Percentiles rank a stretch among this genome's conserved stretches.
phyloP scores from a whole-genome alignment of 495 filamentous ascomycete genomes.

The Neurospora tetraspora region DNA sequence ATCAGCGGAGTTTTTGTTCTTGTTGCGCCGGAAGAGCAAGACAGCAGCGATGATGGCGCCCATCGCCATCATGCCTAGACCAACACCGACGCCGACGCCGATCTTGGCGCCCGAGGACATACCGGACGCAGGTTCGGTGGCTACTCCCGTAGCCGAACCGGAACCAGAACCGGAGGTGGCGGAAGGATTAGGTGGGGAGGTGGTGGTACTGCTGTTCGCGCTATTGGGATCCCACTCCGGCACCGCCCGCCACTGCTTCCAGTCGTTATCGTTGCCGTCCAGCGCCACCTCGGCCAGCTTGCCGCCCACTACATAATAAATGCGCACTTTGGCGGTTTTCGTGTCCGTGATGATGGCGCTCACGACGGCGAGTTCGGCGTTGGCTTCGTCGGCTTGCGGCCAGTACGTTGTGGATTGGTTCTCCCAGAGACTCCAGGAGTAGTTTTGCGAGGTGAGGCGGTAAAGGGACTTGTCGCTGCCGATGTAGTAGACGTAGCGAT shows the following conservation, averaged over 20 bases:
- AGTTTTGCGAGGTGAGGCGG: constrained; percentile 17
- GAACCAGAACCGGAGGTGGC: not conserved
- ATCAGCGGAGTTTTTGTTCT: constrained; percentile 1
- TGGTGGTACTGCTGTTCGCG: not conserved
- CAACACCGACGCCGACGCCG: constrained; percentile 28
- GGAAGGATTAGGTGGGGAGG: not conserved
- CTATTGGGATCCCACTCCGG: not conserved
- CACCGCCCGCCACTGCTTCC: constrained; percentile 10
- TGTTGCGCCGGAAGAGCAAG: constrained; percentile 13
- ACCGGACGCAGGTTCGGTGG: not conserved
- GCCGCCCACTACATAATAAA: constrained; percentile 26
- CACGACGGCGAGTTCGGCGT: constrained; percentile 20
- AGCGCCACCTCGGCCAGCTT: constrained; percentile 18
- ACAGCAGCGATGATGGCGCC: constrained; percentile 14
- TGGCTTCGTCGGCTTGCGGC: constrained; percentile 26
- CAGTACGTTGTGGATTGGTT: constrained; percentile 17
- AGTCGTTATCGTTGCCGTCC: constrained; percentile 16
- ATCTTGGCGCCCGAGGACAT: constrained; percentile 27
- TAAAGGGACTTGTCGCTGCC: constrained; percentile 25
- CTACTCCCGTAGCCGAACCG: not conserved
- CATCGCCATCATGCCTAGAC: constrained; percentile 19
- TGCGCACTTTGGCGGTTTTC: constrained; percentile 12
- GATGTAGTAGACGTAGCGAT: constrained; percentile 27
- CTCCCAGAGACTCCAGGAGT: constrained; percentile 10
- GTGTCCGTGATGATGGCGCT: constrained; percentile 6